phyloP scores from a whole-genome alignment of 2,329 filamentous ascomycete species.

The Periconia sp. region DNA sequence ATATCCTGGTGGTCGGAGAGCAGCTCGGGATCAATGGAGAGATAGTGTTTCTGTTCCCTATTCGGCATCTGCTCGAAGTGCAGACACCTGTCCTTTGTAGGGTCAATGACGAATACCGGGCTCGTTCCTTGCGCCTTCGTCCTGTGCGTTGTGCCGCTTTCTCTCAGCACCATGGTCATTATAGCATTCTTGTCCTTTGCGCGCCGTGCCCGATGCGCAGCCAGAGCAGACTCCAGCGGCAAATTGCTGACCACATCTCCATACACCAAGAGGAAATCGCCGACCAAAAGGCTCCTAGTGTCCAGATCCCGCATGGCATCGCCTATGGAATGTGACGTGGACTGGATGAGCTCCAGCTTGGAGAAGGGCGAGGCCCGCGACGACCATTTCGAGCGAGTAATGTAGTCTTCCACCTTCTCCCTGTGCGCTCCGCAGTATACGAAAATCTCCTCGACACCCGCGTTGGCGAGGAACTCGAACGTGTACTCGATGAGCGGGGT shows the following conservation, averaged over 20 bases:
- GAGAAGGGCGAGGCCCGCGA: conserved; percentile 79
- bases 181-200: conserved; percentile 90
- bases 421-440: conserved; percentile 90
- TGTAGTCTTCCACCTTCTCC: conserved; percentile 85
- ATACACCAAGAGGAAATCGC: conserved; percentile 91
- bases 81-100: conserved; percentile 78
- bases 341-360: conserved; percentile 82
- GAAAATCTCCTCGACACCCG: conserved; percentile 92
- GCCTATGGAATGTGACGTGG: conserved; percentile 84
- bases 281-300: conserved; percentile 79
- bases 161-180: conserved; percentile 92
- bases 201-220: conserved; percentile 79
- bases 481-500: conserved; percentile 97
- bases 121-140: conserved; percentile 78
- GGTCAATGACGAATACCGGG: conserved; percentile 86
- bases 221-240: conserved; percentile 78
- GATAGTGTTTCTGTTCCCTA: conserved; percentile 66
- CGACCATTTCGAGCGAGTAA: conserved; percentile 77
- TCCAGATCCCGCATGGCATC: conserved; percentile 96
- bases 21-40: conserved; percentile 80
- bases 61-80: conserved; percentile 93
- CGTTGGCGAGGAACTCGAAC: conserved; percentile 92
- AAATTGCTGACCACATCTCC: conserved; percentile 93
- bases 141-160: conserved; percentile 75
- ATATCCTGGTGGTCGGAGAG: conserved; percentile 76